Evolutionary conservation across 176 grass and related monocot genomes (phyloP).

Genomic region (Musa acuminata): DNA sequence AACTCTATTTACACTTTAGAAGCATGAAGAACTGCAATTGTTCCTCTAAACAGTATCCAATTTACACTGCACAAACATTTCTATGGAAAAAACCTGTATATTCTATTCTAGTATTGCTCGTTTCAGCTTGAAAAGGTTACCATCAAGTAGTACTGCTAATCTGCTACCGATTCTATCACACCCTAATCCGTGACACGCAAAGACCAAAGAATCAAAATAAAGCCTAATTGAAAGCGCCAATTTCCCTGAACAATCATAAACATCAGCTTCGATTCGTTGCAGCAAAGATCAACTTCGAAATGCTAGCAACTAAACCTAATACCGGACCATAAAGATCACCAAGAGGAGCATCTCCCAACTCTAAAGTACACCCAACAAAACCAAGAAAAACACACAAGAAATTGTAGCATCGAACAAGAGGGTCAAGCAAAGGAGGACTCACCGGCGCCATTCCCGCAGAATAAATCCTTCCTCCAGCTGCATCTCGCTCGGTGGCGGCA

Average conservation of each 20-base stretch:
- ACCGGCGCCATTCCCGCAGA: slow-evolving; percentile 84
- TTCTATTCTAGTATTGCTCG: not conserved
- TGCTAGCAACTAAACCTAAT: not conserved
- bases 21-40: not conserved
- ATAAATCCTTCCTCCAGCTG: slow-evolving; percentile 46
- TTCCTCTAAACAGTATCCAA: not conserved
- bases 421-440: slow-evolving; percentile 4
- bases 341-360: not conserved
- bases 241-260: not conserved
- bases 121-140: not conserved
- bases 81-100: too few relatives aligned
- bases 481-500: slow-evolving; percentile 66
- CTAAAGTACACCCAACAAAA: not conserved
- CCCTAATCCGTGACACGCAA: too few relatives aligned
- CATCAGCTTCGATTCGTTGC: not conserved
- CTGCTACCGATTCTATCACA: too few relatives aligned
- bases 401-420: not conserved
- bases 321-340: not conserved
- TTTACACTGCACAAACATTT: not conserved
- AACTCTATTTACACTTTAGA: not conserved
- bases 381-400: not conserved
- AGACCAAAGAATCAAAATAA: not conserved
- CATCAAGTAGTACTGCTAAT: too few relatives aligned
- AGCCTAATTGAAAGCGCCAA: not conserved
- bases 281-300: not conserved